Base-by-base conservation (phyloP, 176 grass and related monocot genomes). In the Hsuehochloa calcarea region DNA sequence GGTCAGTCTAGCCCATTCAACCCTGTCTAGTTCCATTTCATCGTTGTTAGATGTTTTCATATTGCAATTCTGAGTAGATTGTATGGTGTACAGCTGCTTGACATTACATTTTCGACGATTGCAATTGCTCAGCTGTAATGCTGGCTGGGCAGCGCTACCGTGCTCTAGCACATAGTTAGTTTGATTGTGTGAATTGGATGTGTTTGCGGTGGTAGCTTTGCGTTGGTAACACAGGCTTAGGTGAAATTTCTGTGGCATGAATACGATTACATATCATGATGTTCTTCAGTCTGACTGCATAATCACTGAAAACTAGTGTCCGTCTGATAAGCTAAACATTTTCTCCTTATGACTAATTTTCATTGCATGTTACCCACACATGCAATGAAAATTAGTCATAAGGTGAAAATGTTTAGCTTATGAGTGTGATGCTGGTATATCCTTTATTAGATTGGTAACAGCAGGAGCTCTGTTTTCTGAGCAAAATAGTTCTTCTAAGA, bases 1-100 rank as follows among this genome's bases (percentile, higher is more conserved):
- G 97, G 97, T 99, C 55, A 89, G 88, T 84, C 55, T 40, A 63
- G 14, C 78, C 65, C 31, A 74, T 80, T 45, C 59, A 82, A 13
- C 38, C 25, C 29, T 14, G 35, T 19, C 38, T 80, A n/a, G 22
- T 78, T 86, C 69, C 74, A 43, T 70, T 88, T 45, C 49, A n/a
- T 87, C 34, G 52, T 81, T 44, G 74, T n/a, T 39, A 31, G 10
- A 55, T 23, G 27, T 85, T 22, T 37, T 83, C 79, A 9, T 9
- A 72, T 73, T 75, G 35, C 43, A 39, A 63, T 78, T 82, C 75
- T 3, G 22, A 82, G 10, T 17, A 31, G 25, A 89, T 80, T 55
- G 45, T 59, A 44, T 50, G 67, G 64, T 72, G 20, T 68, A 41
- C 37, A 31, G 31, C 15, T 68, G 39, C 20, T 76, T 76, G 81